These are phyloP conservation scores for Penicillium egyptiacum DNA, from an alignment of 495 filamentous ascomycete genomes.

Conservation along the genomic window DNA sequence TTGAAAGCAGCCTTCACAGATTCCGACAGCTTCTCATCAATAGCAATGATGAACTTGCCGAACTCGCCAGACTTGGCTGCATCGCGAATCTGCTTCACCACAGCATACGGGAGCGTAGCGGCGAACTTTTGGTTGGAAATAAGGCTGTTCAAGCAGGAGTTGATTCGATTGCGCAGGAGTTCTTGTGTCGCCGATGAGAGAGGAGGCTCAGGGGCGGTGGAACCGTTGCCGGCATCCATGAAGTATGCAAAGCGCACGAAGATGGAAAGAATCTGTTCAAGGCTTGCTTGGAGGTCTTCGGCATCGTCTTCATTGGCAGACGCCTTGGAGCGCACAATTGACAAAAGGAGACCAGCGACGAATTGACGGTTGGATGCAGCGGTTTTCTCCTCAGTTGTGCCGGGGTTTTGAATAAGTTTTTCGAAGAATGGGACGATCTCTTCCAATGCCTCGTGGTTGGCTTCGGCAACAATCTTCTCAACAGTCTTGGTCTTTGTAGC, in stretches of 20 bases:
- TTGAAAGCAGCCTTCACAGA: slow-evolving; percentile 63
- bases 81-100: slow-evolving; percentile 54
- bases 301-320: slow-evolving; percentile 35
- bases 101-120: slow-evolving; percentile 46
- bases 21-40: slow-evolving; percentile 59
- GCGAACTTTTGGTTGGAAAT: slow-evolving; percentile 60
- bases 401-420: slow-evolving; percentile 40
- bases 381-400: slow-evolving; percentile 42
- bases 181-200: slow-evolving; percentile 63
- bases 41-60: slow-evolving; percentile 54
- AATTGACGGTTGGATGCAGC: slow-evolving; percentile 49
- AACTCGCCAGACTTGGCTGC: slow-evolving; percentile 41
- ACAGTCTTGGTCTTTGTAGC: slow-evolving; percentile 86
- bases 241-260: slow-evolving; percentile 50
- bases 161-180: slow-evolving; percentile 66
- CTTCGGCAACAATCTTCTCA: slow-evolving; percentile 66
- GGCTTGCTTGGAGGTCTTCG: slow-evolving; percentile 29
- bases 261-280: slow-evolving; percentile 43
- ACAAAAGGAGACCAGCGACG: slow-evolving; percentile 48
- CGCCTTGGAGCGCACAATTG: slow-evolving; percentile 44
- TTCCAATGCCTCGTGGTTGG: slow-evolving; percentile 50
- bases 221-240: slow-evolving; percentile 25
- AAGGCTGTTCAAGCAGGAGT: slow-evolving; percentile 66
- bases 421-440: slow-evolving; percentile 46
- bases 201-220: slow-evolving; percentile 37